phyloP scores from a whole-genome alignment of 2,329 filamentous ascomycete genomes.

The Diaporthe caulivora region DNA sequence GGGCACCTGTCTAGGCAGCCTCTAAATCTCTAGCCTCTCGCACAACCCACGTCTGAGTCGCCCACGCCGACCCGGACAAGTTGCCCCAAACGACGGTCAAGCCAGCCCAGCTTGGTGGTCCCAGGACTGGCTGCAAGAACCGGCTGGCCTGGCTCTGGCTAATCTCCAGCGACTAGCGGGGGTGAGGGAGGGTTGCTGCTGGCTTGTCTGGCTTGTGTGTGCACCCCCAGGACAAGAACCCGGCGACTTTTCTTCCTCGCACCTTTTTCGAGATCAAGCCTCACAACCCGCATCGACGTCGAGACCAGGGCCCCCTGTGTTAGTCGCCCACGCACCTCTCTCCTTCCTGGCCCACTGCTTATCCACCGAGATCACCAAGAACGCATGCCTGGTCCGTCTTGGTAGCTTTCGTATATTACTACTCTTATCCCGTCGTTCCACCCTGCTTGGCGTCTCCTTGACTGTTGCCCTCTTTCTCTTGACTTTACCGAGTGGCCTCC shows the following conservation, averaged over 20 bases:
- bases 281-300: slow-evolving; percentile 34
- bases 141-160: neutral
- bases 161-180: slow-evolving; percentile 9
- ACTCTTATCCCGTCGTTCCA: slow-evolving; percentile 27
- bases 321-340: slow-evolving; percentile 37
- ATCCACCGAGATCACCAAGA: slow-evolving; percentile 34
- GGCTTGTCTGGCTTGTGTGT: neutral
- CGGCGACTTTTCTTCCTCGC: slow-evolving; percentile 32
- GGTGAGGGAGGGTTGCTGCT: neutral
- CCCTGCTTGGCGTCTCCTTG: neutral
- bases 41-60: slow-evolving; percentile 11
- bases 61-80: slow-evolving; percentile 2
- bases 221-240: slow-evolving; percentile 23
- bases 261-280: slow-evolving; percentile 5
- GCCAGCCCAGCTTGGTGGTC: slow-evolving; percentile 4
- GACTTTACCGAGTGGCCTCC: neutral
- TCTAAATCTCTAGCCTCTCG: slow-evolving; percentile 8
- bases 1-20: neutral
- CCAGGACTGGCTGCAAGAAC: neutral
- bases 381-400: slow-evolving; percentile 23
- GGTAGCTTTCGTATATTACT: slow-evolving; percentile 38
- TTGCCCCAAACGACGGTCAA: slow-evolving; percentile 3
- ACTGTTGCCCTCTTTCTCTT: neutral
- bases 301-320: slow-evolving; percentile 37
- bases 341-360: slow-evolving; percentile 31